Evolutionary conservation across 2,329 filamentous ascomycete species (phyloP).

Genomic region (Fusarium sp.): DNA sequence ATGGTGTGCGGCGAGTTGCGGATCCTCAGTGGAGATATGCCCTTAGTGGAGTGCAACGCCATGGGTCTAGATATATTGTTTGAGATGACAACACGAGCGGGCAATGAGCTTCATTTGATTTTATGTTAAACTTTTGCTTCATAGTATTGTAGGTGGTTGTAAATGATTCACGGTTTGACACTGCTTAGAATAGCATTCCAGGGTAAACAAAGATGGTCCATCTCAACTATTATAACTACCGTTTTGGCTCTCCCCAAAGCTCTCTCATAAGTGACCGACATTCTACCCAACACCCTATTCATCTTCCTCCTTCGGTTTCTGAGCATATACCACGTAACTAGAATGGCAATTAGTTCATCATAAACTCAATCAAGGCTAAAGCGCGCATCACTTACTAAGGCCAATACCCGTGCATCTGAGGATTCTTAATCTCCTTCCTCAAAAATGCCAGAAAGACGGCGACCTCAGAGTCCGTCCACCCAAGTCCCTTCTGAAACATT

Average conservation of each 20-base stretch:
- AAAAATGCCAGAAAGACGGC: constrained; percentile 39
- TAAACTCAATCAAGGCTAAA: fast-evolving
- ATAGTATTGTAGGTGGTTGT: too few relatives aligned
- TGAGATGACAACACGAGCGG: neutral
- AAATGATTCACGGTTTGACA: too few relatives aligned
- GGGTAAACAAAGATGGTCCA: too few relatives aligned
- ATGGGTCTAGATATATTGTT: too few relatives aligned
- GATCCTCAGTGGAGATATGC: constrained; percentile 17
- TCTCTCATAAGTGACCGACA: too few relatives aligned
- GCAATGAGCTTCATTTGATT: neutral
- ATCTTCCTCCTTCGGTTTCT: constrained; percentile 7
- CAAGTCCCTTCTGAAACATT: constrained; percentile 49
- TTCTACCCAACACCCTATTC: too few relatives aligned
- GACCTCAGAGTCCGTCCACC: constrained; percentile 40
- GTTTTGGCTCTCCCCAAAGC: too few relatives aligned
- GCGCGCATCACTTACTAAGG: constrained; percentile 33
- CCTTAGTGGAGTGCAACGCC: constrained; percentile 7
- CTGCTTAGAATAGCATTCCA: too few relatives aligned
- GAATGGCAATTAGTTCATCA: neutral
- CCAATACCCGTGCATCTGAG: constrained; percentile 42
- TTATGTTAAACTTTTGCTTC: too few relatives aligned
- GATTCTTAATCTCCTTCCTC: constrained; percentile 42
- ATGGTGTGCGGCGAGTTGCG: constrained; percentile 3
- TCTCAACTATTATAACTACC: too few relatives aligned
- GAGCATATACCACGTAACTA: constrained; percentile 35